Evolutionary conservation across 495 filamentous ascomycete species (phyloP), one percentile per base, ranked within the genome.

Genomic region (Penicillium fimorum): DNA sequence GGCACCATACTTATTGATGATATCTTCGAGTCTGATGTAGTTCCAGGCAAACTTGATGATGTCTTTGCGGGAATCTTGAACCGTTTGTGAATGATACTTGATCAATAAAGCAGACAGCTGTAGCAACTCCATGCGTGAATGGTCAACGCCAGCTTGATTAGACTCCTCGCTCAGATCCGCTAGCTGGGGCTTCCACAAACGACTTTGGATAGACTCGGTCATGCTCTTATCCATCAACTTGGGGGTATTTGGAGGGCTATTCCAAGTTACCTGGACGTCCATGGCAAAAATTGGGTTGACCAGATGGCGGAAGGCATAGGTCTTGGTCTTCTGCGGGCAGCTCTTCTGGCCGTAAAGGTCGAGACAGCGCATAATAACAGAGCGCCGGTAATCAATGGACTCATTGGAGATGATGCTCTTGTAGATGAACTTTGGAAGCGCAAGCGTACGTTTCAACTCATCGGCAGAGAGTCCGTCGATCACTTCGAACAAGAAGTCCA

Each of bases 31-130:
- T 17, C 90, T 86, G 55, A 97, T 97, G 66, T 94, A 97, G 27
- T 92, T 97, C 95, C 95, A 99, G 4, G 91, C 92, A 70, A 97
- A 97, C 70, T 96, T 97, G 64, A 99, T 97, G 56, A 99, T 90
- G 58, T 99, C 95, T 70, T 97, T 99, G 20, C 95, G 88, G 5
- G 90, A 88, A 64, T 97, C 93, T 49, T 91, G 84, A 9, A 97
- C 79, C 22, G 92, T 86, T 25, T 81, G 80, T 56, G 89, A 81
- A 58, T 97, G 91, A 58, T 97, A 95, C 62, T 97, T 97, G 68
- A 99, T 86, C 30, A 99, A 77, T 75, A 99, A 80, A 1, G 95
- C 92, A 0, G 94, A 96, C 55, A 97, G 81, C 65, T 99, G 95
- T 15, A 99, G 82, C 11, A 96, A 80, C 65, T 99, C 94, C 86